Conservation (phyloP, 192 early-diverging fungal species). For the Backusella circina region DNA sequence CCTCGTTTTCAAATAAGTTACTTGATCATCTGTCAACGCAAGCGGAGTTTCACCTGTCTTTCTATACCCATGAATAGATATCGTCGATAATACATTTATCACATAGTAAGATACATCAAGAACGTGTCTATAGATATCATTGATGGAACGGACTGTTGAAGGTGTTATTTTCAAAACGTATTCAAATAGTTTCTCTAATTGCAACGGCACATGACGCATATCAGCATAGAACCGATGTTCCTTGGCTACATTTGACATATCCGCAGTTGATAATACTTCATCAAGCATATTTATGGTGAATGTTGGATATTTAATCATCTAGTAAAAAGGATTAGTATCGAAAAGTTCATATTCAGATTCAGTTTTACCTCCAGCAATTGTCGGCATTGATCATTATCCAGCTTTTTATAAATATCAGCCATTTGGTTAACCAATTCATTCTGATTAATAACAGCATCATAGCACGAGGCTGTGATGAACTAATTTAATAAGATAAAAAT, state of each 20-base stretch:
- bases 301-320: slow-evolving; percentile 10
- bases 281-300: not conserved
- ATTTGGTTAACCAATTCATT: not conserved
- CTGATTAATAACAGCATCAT: not conserved
- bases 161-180: not conserved
- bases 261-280: not conserved
- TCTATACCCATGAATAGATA: not conserved
- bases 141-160: not conserved
- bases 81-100: not conserved
- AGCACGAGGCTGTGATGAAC: not conserved
- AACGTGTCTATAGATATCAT: slow-evolving; percentile 1
- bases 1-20: not conserved
- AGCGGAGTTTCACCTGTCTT: not conserved
- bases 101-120: not conserved
- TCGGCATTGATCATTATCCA: not conserved
- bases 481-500: not conserved
- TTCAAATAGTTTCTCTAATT: slow-evolving; percentile 1
- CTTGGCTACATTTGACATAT: not conserved
- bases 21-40: not conserved
- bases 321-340: not conserved
- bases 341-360: not conserved
- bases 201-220: not conserved
- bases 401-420: not conserved
- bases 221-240: not conserved
- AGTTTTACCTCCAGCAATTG: not conserved